A percentile compares a stretch with the other conserved stretches of the same genome.
Conservation (phyloP, 2,329 filamentous ascomycete species). For the Thielaviopsis euricoi region DNA sequence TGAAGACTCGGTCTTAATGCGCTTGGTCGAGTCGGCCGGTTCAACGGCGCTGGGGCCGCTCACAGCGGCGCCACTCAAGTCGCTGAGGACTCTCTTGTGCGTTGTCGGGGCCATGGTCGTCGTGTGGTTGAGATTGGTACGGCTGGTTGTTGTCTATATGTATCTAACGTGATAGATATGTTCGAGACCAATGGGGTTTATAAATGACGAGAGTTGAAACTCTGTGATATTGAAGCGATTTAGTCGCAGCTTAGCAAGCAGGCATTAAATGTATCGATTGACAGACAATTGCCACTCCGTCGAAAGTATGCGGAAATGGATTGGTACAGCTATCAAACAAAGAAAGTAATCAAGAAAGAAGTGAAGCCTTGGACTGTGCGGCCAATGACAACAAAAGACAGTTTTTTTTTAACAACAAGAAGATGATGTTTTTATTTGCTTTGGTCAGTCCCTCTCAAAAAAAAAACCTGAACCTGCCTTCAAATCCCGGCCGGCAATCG, state of each 20-base stretch:
- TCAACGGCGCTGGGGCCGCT: not conserved
- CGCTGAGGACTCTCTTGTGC: conserved; percentile 6
- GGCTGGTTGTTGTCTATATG: not conserved
- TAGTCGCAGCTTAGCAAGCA: not conserved
- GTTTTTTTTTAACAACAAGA: not conserved
- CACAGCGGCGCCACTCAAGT: not conserved
- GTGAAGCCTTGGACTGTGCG: not conserved
- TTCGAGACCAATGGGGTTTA: too few species aligned
- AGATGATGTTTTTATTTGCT: not conserved
- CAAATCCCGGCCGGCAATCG: not conserved
- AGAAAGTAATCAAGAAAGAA: not conserved
- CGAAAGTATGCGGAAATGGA: not conserved
- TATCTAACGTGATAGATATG: not conserved
- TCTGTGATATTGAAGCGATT: not conserved
- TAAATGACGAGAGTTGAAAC: not conserved
- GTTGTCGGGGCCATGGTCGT: not conserved
- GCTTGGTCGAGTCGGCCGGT: not conserved
- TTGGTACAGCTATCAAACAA: not conserved
- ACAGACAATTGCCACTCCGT: not conserved
- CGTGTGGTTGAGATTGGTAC: not conserved
- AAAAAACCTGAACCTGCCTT: not conserved
- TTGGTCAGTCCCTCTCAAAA: not conserved
- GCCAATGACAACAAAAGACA: not conserved
- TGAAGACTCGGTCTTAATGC: conserved; percentile 4
- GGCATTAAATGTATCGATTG: not conserved